Conservation (phyloP, 768 basidiomycete genomes). For the Pleurotus eryngii region DNA sequence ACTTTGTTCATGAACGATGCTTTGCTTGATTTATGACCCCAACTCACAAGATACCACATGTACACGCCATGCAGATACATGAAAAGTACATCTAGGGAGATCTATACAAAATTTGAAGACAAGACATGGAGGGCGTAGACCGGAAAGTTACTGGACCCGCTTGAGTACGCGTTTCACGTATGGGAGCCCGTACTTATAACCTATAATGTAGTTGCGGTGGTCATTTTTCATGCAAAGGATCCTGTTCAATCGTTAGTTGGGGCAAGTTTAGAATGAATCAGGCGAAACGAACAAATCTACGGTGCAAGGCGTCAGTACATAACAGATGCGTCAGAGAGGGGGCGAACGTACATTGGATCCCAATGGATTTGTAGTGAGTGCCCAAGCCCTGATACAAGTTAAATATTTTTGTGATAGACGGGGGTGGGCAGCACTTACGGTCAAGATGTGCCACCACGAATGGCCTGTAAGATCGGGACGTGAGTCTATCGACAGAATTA, state of each 20-base stretch:
- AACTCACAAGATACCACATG: slow-evolving; percentile 6
- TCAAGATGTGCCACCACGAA: slow-evolving; percentile 74
- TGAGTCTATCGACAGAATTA: neutral
- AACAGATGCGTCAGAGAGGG: neutral
- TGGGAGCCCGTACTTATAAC: slow-evolving; percentile 44
- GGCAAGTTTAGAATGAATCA: slow-evolving; percentile 16
- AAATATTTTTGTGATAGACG: neutral
- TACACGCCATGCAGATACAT: neutral
- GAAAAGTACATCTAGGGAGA: neutral
- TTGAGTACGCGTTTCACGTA: slow-evolving; percentile 31
- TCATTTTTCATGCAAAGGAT: slow-evolving; percentile 62
- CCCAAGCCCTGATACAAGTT: slow-evolving; percentile 38
- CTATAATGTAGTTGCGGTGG: slow-evolving; percentile 44
- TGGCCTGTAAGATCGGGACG: slow-evolving; percentile 40
- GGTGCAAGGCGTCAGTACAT: slow-evolving; percentile 8
- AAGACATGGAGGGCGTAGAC: neutral
- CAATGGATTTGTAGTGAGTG: slow-evolving; percentile 49
- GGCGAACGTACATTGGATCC: slow-evolving; percentile 44
- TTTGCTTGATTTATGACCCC: neutral
- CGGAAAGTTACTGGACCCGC: neutral
- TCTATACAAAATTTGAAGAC: neutral
- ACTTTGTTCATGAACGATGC: too few species aligned
- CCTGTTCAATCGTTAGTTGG: slow-evolving; percentile 25
- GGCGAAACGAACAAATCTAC: slow-evolving; percentile 38
- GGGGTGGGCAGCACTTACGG: slow-evolving; percentile 33